phyloP scores from a whole-genome alignment of 1,139 yeast genomes.

The Keqinozyma sinolaborantium region DNA sequence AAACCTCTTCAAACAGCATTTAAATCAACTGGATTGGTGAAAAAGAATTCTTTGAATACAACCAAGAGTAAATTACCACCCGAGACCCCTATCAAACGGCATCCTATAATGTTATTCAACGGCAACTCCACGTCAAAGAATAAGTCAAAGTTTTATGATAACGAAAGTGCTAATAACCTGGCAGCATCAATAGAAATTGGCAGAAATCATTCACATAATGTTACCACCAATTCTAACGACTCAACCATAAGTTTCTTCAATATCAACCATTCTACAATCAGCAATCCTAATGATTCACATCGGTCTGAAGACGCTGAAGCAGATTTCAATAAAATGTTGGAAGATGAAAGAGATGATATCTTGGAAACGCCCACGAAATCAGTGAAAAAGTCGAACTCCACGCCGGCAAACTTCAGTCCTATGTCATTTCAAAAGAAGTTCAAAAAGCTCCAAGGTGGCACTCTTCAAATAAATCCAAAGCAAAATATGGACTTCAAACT shows the following conservation, averaged over 20 bases:
- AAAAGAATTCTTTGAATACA: slow-evolving; percentile 50
- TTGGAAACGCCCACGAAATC: slow-evolving; percentile 47
- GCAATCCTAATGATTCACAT: slow-evolving; percentile 1
- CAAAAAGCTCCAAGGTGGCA: slow-evolving; percentile 3
- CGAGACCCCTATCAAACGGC: slow-evolving; percentile 79
- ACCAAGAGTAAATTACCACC: slow-evolving; percentile 48
- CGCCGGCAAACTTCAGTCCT: slow-evolving; percentile 32
- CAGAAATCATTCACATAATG: slow-evolving; percentile 20
- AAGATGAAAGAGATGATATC: slow-evolving; percentile 9
- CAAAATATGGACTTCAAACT: slow-evolving; percentile 1
- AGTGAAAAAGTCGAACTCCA: slow-evolving; percentile 28
- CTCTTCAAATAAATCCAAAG: slow-evolving; percentile 2
- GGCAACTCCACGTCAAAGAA: slow-evolving; percentile 5
- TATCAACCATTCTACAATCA: slow-evolving; percentile 9
- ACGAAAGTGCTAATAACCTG: slow-evolving; percentile 9
- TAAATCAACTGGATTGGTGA: slow-evolving; percentile 68
- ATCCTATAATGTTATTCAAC: slow-evolving; percentile 40
- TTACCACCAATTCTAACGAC: slow-evolving; percentile 23
- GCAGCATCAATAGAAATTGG: slow-evolving; percentile 40
- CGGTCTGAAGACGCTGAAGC: slow-evolving; percentile 2
- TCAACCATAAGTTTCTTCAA: slow-evolving; percentile 33
- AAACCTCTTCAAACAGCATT: slow-evolving; percentile 87
- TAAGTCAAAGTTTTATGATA: slow-evolving; percentile 7
- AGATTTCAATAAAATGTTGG: slow-evolving; percentile 9
- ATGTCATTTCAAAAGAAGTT: slow-evolving; percentile 9